Conservation (phyloP, 495 filamentous ascomycete species). For the Lasiosphaeris hirsuta region DNA sequence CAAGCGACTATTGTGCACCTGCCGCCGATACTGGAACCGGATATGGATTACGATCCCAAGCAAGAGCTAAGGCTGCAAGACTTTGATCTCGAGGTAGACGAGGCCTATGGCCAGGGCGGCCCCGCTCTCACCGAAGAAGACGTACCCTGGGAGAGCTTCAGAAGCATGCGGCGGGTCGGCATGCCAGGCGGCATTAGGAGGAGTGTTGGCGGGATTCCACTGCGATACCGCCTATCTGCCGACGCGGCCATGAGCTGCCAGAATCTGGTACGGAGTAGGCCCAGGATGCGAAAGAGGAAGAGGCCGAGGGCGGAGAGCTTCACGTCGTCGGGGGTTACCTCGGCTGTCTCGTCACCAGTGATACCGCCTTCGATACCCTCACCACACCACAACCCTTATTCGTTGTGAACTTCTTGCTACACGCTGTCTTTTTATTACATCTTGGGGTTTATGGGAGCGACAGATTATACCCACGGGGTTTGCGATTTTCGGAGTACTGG, state of each 20-base stretch:
- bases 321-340: conserved; percentile 17
- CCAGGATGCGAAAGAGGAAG: conserved; percentile 42
- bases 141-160: not conserved
- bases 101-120: too few relatives aligned
- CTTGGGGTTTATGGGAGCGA: not conserved
- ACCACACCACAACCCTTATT: not conserved
- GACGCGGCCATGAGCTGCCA: conserved; percentile 41
- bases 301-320: conserved; percentile 19
- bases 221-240: conserved; percentile 38
- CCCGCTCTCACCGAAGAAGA: not conserved
- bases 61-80: conserved; percentile 11
- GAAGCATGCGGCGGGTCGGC: conserved; percentile 24
- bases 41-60: not conserved
- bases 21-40: conserved; percentile 5
- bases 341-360: conserved; percentile 15
- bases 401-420: not conserved
- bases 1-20: not conserved
- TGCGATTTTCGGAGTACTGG: too few relatives aligned
- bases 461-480: not conserved
- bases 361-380: conserved; percentile 16
- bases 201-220: conserved; percentile 23
- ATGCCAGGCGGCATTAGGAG: conserved; percentile 35
- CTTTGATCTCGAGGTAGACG: conserved; percentile 30
- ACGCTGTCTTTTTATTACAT: not conserved
- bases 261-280: conserved; percentile 40